Percentiles rank a stretch among this genome's conserved stretches.
phyloP scores from a whole-genome alignment of 164 flowering plant genomes.

The Chimonanthus praecox region DNA sequence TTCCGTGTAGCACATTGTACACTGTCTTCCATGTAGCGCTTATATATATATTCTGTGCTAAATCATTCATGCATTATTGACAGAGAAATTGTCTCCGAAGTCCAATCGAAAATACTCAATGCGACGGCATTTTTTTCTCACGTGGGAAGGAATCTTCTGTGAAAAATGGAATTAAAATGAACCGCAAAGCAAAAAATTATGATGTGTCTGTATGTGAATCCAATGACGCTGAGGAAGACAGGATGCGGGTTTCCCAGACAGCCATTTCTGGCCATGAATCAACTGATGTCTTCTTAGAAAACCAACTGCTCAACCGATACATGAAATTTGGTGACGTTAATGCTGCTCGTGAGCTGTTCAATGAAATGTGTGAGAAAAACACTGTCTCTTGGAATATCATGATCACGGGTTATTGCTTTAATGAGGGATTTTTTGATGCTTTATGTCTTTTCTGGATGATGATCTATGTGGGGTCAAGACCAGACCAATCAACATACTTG shows the following conservation, averaged over 20 bases:
- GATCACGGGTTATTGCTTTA: slow-evolving; percentile 14
- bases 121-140: too few relatives aligned
- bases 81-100: too few relatives aligned
- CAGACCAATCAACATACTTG: slow-evolving; percentile 10
- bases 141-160: not conserved
- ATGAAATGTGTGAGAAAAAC: slow-evolving; percentile 10
- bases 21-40: too few relatives aligned
- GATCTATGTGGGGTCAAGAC: slow-evolving; percentile 4
- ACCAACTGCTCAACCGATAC: slow-evolving; percentile 14
- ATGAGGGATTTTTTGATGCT: slow-evolving; percentile 8
- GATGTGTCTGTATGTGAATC: slow-evolving; percentile 15
- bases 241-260: slow-evolving; percentile 11
- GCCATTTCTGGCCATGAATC: slow-evolving; percentile 9
- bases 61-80: too few relatives aligned
- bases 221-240: slow-evolving; percentile 8
- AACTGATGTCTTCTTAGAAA: slow-evolving; percentile 9
- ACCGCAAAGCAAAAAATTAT: slow-evolving; percentile 9
- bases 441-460: slow-evolving; percentile 11
- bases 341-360: slow-evolving; percentile 6
- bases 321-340: slow-evolving; percentile 15
- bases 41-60: too few relatives aligned
- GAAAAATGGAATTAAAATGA: slow-evolving; percentile 3
- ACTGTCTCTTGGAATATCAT: slow-evolving; percentile 14
- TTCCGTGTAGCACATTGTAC: too few relatives aligned
- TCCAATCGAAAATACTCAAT: too few relatives aligned